Base-by-base conservation (phyloP, 1,284 basidiomycete genomes). In the Sanguinoderma infundibulare region DNA sequence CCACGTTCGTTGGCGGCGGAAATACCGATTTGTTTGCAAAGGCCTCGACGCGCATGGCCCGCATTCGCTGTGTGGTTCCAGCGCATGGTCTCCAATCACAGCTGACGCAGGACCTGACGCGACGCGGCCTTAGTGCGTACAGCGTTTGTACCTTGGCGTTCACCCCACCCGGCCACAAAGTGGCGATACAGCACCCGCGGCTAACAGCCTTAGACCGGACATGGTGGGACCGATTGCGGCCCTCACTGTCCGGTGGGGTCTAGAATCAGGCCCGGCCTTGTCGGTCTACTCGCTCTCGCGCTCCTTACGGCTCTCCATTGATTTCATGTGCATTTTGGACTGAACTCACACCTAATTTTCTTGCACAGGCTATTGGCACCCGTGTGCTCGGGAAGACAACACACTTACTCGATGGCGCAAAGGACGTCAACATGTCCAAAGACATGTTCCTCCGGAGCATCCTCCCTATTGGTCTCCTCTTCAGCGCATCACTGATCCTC, bases 401-500 rank as follows among this genome's bases (percentile, higher is more conserved):
- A 0, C 83, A 81, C 56, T 85, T 98, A 3, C 81, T 98, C n/a
- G 94, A 98, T 69, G 95, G 92, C 52, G 86, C 87, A 17, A 93
- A 92, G 72, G 94, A 98, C 69, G 87, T 96, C 24, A 89, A 90
- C 71, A 90, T 98, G 82, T 89, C 90, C 68, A 87, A 86, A 71
- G 87, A 93, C 53, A 85, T 91, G 80, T 97, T 95, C 78, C 63
- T 94, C 42, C 86, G 87, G 67, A 95, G 94, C 51, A 98, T 98
- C 69, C 83, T 98, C 9, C 96, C 96, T 46, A 97, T 98, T 67
- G 96, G 96, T 30, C 73, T 95, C 38, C 87, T 98, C 64, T 98
- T 98, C 83, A 94, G 92, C 22, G 95, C 89, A 26, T 95, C 91
- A 66, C 87, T 98, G 62, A 95, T 98, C 70, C 83, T 97, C 59